Conservation (phyloP, 352 stramenopile genomes). For the Globisporangium rhizosaccharum region DNA sequence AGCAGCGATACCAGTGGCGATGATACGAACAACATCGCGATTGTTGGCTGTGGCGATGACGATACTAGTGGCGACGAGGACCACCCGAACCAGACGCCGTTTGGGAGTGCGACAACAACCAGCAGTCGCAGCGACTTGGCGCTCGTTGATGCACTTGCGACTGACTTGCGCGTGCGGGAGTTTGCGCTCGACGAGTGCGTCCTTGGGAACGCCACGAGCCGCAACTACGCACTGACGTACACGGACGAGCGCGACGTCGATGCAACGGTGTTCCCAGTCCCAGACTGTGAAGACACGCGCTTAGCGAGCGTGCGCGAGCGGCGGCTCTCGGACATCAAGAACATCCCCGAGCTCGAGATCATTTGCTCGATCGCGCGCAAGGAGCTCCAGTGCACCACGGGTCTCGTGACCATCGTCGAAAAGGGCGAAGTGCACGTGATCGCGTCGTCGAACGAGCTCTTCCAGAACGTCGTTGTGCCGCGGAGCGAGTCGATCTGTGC, state of each 20-base stretch:
- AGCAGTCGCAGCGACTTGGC: slow-evolving; percentile 4
- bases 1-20: not conserved
- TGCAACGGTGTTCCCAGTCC: slow-evolving; percentile 21
- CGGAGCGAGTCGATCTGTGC: slow-evolving; percentile 51
- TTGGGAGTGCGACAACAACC: no score
- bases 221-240: slow-evolving; percentile 29
- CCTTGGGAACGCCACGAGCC: slow-evolving; percentile 20
- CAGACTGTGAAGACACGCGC: slow-evolving; percentile 30
- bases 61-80: not conserved
- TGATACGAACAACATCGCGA: not conserved
- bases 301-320: slow-evolving; percentile 30
- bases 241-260: slow-evolving; percentile 12
- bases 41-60: not conserved
- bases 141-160: slow-evolving; percentile 1
- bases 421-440: slow-evolving; percentile 31
- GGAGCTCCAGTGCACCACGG: slow-evolving; percentile 43
- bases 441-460: slow-evolving; percentile 32
- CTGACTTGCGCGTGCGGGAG: slow-evolving; percentile 4
- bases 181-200: slow-evolving; percentile 14
- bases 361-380: slow-evolving; percentile 47
- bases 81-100: not conserved
- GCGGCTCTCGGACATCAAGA: slow-evolving; percentile 32
- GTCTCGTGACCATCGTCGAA: slow-evolving; percentile 45
- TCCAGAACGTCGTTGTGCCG: slow-evolving; percentile 21
- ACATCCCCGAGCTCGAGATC: slow-evolving; percentile 54